Evolutionary conservation across 75 land plant species (phyloP).

Genomic region (Picea sitchensis): DNA sequence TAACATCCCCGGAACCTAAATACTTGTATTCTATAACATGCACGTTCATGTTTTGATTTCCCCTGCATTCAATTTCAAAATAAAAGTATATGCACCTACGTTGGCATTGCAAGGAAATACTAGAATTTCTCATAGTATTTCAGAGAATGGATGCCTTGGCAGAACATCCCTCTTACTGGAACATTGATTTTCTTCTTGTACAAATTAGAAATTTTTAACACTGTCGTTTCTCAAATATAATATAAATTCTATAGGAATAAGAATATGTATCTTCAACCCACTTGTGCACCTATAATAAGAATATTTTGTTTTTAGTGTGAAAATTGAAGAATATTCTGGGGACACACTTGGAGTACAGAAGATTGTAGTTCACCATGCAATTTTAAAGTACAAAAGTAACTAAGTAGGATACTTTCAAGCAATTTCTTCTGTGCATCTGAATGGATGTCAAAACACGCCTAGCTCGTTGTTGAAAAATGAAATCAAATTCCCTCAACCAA

Average conservation of each 20-base stretch:
- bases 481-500: background rate
- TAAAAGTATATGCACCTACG: background rate
- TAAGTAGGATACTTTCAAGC: background rate
- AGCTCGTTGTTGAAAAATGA: background rate
- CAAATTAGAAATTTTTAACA: background rate
- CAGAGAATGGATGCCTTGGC: too few species aligned
- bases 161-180: too few species aligned
- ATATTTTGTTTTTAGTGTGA: background rate
- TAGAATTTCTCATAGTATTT: too few species aligned
- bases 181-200: background rate
- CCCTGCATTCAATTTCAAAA: slow-evolving; percentile 4
- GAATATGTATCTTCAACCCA: background rate
- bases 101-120: background rate
- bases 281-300: background rate
- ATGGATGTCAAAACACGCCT: background rate
- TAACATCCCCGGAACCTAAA: background rate
- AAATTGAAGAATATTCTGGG: too few species aligned
- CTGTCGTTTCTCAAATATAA: background rate
- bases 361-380: background rate
- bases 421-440: background rate
- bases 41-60: background rate
- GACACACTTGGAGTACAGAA: too few species aligned
- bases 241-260: background rate
- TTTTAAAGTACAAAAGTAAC: background rate
- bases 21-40: background rate